These are phyloP conservation scores for Oemleria cerasiformis DNA, from an alignment of 306 rosid species.

Conservation along the genomic window DNA sequence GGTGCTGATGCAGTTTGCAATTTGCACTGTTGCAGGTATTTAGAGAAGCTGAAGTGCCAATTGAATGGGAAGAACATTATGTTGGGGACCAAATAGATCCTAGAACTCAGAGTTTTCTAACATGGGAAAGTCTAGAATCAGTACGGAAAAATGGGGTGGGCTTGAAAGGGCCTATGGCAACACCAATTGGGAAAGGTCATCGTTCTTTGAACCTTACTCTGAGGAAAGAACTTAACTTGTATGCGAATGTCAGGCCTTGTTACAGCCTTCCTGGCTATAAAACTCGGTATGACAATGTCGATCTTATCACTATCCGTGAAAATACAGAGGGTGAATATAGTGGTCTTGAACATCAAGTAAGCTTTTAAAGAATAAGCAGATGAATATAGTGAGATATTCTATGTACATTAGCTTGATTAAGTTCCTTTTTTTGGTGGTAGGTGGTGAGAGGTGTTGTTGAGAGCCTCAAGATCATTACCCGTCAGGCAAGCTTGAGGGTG, in stretches of 20 bases:
- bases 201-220: slow-evolving; percentile 96
- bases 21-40: slow-evolving; percentile 50
- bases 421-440: slow-evolving; percentile 41
- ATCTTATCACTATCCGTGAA: slow-evolving; percentile 96
- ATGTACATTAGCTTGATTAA: slow-evolving; percentile 19
- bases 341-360: slow-evolving; percentile 99
- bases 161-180: slow-evolving; percentile 99
- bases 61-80: slow-evolving; percentile 97
- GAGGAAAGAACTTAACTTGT: slow-evolving; percentile 91
- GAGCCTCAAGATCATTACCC: slow-evolving; percentile 97
- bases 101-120: slow-evolving; percentile 84
- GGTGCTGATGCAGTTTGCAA: not conserved
- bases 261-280: slow-evolving; percentile 92
- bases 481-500: slow-evolving; percentile 96
- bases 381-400: slow-evolving; percentile 11
- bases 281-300: slow-evolving; percentile 83
- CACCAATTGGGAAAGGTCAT: slow-evolving; percentile 97
- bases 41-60: slow-evolving; percentile 70
- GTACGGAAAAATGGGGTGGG: slow-evolving; percentile 77
- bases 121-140: slow-evolving; percentile 98
- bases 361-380: slow-evolving; percentile 6
- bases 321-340: slow-evolving; percentile 97
- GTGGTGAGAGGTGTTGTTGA: slow-evolving; percentile 99
- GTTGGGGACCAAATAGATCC: slow-evolving; percentile 81
- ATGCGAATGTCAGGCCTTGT: slow-evolving; percentile 97